These are phyloP conservation scores for Saitozyma sp. DNA, from an alignment of 768 basidiomycete species.

Conservation along the genomic window DNA sequence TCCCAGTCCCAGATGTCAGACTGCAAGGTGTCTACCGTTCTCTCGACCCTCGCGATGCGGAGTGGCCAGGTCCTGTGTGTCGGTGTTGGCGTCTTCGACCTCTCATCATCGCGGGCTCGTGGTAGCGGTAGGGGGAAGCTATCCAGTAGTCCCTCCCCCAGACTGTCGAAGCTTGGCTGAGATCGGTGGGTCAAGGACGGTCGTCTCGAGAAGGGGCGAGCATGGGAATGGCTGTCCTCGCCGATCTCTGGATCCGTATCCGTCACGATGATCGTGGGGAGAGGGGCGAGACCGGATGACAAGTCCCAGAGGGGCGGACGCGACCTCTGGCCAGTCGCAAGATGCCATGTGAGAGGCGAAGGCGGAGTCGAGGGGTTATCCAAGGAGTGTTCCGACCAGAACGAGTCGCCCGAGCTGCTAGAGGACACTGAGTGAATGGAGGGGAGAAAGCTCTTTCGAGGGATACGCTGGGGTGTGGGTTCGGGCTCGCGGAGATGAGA, in stretches of 20 bases:
- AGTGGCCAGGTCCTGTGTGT: neutral
- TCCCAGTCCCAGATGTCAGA: neutral
- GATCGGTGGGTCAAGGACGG: neutral
- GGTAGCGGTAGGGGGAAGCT: neutral
- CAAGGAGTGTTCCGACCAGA: neutral
- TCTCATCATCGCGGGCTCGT: neutral
- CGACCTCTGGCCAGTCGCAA: neutral
- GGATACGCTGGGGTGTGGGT: no score
- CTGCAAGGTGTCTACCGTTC: neutral
- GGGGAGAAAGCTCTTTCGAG: neutral
- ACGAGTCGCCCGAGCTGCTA: neutral
- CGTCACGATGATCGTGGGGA: neutral
- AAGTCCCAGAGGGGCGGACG: neutral
- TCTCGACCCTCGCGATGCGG: neutral
- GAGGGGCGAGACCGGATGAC: neutral
- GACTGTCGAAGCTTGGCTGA: neutral
- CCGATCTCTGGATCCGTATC: neutral
- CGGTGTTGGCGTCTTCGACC: neutral
- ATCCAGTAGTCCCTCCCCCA: neutral
- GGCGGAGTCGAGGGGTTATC: neutral
- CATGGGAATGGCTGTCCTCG: neutral
- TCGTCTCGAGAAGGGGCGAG: neutral
- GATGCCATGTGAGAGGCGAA: neutral
- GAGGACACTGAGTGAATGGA: neutral
- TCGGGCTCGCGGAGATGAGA: neutral